Evolutionary conservation across 495 filamentous ascomycete genomes (phyloP), one percentile per base, ranked within the genome.

Genomic region (Parachaetomium inaequale): DNA sequence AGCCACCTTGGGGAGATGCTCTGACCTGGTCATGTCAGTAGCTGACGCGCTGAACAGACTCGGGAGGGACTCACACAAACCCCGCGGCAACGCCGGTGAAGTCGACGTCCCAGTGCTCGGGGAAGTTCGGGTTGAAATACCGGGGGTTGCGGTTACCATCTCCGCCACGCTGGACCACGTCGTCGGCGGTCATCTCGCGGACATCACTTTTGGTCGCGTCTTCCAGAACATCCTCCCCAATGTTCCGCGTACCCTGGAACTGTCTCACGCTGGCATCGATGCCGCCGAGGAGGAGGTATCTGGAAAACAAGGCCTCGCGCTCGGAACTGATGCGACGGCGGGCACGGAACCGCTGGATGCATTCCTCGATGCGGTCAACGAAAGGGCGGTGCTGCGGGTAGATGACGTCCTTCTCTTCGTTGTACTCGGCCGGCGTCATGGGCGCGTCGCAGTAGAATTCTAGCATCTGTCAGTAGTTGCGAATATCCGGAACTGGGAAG

Each of bases 271-370:
- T 81, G 17, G 81, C 66, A 31, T 88, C 85, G 38, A 98, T 82
- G 10, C 95, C 95, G n/a, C 94, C 94, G 34, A 91, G 89, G 26
- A 81, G 73, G 26, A 98, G 80, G 66, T 93, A 97, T 58, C 87
- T 88, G 59, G 82, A 78, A 77, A 99, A 95, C 26, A 94, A 69
- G 31, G 79, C 76, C 25, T 81, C 74, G 55, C 85, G 82, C 3
- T 80, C 72, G 12, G 75, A 70, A 58, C 91, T 83, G 57, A 96
- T 80, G 58, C 88, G 91, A 26, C 92, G 89, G 42, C 84, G 87
- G 45, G 81, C 78, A 61, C 86, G 80, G 78, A 86, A 99, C 10
- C 91, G 88, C 61, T 91, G 87, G 34, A 98, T 87, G 42, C 90
- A 94, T 61, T 85, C 86, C 70, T 98, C 88, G 19, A 98, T 89